Evolutionary conservation across 2,329 filamentous ascomycete species (phyloP).

Genomic region (Aspergillus ibericus): DNA sequence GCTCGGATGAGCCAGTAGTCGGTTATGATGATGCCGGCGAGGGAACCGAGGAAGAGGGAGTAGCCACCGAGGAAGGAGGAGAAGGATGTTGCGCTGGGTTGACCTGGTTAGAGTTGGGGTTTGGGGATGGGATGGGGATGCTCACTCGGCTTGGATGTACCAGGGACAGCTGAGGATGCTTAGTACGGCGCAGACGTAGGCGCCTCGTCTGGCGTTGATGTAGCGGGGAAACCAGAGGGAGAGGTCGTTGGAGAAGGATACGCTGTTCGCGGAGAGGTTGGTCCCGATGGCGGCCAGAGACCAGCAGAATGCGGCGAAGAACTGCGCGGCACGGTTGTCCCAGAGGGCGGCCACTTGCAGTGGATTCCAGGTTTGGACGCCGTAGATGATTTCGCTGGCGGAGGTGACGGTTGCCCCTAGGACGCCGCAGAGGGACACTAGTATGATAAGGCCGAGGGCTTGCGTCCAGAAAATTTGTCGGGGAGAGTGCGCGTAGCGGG

Average conservation of each 20-base stretch:
- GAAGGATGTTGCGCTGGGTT: constrained; percentile 8
- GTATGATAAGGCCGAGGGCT: constrained; percentile 5
- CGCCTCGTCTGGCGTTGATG: neutral
- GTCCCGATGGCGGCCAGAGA: constrained; percentile 10
- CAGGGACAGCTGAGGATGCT: neutral
- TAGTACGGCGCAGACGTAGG: neutral
- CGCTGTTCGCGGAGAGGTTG: constrained; percentile 12
- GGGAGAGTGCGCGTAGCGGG: constrained; percentile 9
- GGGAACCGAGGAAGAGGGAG: constrained; percentile 11
- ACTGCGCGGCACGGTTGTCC: constrained; percentile 13
- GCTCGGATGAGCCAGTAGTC: constrained; percentile 14
- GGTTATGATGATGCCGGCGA: constrained; percentile 8
- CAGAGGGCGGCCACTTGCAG: constrained; percentile 10
- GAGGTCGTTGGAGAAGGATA: constrained; percentile 10
- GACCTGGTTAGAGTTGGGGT: neutral
- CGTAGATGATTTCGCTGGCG: constrained; percentile 13
- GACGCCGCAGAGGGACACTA: constrained; percentile 13
- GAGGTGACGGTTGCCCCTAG: constrained; percentile 12
- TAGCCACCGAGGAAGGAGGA: constrained; percentile 14
- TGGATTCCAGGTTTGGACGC: constrained; percentile 13
- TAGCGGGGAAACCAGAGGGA: neutral
- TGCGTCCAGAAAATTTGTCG: constrained; percentile 11
- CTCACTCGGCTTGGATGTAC: neutral
- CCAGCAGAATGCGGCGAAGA: constrained; percentile 13
- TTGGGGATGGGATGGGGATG: neutral